Base-by-base conservation (phyloP, 1,284 basidiomycete species). In the Exobasidium rhododendri region DNA sequence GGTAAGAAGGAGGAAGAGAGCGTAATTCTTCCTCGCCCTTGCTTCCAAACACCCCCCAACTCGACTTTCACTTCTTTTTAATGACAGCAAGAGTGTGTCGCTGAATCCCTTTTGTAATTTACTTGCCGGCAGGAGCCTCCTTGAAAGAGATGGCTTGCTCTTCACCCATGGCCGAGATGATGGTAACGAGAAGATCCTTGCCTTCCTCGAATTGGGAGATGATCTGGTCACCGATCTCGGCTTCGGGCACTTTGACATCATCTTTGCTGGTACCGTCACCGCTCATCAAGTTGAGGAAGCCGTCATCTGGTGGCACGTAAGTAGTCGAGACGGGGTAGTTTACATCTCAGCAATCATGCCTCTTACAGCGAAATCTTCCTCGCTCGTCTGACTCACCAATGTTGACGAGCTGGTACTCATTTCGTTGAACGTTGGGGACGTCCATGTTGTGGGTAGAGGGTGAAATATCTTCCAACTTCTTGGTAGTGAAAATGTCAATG, bases 361-460 rank as follows among this genome's bases (percentile, higher is more conserved):
- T n/a, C n/a, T n/a, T n/a, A n/a, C n/a, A n/a, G n/a, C n/a, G n/a
- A n/a, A n/a, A n/a, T n/a, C n/a, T n/a, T n/a, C n/a, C n/a, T n/a
- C n/a, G n/a, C n/a, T n/a, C n/a, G 11, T 45, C 40, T 10, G n/a
- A 32, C 46, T 11, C 22, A 44, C 64, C 71, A 70, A 81, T 79
- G 81, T 82, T 81, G 81, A 92, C 90, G 79, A 98, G 88, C 81
- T 90, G 86, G 86, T 88, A 97, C 87, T 98, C 96, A 67, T 85
- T 86, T 82, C 94, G 91, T 62, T 62, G 73, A 80, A 98, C 94
- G 84, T 97, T 90, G 82, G 94, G 94, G 78, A 97, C 94, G 80
- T 97, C 93, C 91, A 97, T 91, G 85, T 96, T 96, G 86, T 96
- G 92, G 79, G 92, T 96, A 78, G 96, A 98, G 80, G 94, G 94